phyloP scores from a whole-genome alignment of 331 rosid species.

The Spiraea crenata region DNA sequence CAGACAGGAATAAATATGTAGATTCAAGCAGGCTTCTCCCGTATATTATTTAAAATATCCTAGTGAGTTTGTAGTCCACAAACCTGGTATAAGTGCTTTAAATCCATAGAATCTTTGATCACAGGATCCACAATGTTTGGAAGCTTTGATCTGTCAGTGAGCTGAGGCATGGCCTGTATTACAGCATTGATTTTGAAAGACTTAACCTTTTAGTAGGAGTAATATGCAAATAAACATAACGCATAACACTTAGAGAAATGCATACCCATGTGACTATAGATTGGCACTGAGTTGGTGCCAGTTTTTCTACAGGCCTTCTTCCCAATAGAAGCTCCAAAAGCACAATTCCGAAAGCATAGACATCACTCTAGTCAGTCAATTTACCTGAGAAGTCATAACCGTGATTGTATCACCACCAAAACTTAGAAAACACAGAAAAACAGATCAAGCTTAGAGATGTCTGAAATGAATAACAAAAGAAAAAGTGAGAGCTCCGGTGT shows the following conservation, averaged over 20 bases:
- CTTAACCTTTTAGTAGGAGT: slow-evolving; percentile 2
- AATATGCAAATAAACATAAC: slow-evolving; percentile 6
- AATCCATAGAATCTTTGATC: slow-evolving; percentile 79
- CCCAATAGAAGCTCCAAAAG: slow-evolving; percentile 84
- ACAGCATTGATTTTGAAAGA: slow-evolving; percentile 8
- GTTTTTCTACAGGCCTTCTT: slow-evolving; percentile 84
- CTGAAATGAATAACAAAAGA: background rate
- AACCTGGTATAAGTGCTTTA: slow-evolving; percentile 91
- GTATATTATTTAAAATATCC: background rate
- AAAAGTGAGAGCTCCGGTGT: background rate
- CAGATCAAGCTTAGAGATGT: background rate
- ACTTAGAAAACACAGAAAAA: background rate
- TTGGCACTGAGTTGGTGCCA: slow-evolving; percentile 81
- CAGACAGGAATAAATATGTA: background rate
- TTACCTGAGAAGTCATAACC: slow-evolving; percentile 50
- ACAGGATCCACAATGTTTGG: slow-evolving; percentile 75
- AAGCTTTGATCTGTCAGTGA: slow-evolving; percentile 86
- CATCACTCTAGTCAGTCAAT: slow-evolving; percentile 91
- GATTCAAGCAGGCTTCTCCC: slow-evolving; percentile 1
- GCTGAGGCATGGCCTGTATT: slow-evolving; percentile 96
- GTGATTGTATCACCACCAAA: background rate
- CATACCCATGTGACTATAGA: slow-evolving; percentile 97
- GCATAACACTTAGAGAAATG: slow-evolving; percentile 11
- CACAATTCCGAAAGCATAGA: slow-evolving; percentile 83
- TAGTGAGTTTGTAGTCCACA: slow-evolving; percentile 4